A percentile compares a stretch with the other conserved stretches of the same genome.
Conservation (phyloP, 306 rosid genomes). For the Amphicarpaea edgeworthii region DNA sequence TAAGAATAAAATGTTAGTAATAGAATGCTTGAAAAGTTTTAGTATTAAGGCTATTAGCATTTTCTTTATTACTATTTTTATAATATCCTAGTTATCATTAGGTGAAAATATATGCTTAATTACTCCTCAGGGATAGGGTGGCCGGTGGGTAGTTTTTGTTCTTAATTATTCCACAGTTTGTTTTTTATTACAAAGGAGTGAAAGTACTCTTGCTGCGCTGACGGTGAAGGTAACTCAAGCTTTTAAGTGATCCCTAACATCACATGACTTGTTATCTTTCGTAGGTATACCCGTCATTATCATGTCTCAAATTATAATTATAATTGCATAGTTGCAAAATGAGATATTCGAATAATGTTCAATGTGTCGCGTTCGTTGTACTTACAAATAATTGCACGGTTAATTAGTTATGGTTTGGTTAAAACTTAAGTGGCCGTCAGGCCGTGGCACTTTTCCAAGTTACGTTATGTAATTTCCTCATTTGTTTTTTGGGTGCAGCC, state of each 20-base stretch:
- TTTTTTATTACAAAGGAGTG: no score
- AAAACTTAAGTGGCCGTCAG: not conserved
- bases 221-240: not conserved
- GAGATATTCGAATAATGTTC: slow-evolving; percentile 1
- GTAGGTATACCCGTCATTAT: not conserved
- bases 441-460: not conserved
- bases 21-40: not conserved
- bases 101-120: not conserved
- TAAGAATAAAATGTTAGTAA: not conserved
- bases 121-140: no score
- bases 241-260: slow-evolving; percentile 11
- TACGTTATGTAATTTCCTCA: not conserved
- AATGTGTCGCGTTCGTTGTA: slow-evolving; percentile 9
- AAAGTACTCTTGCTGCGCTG: not conserved
- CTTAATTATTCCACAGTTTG: no score
- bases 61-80: not conserved
- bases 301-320: not conserved
- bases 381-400: slow-evolving; percentile 4
- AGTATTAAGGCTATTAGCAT: not conserved
- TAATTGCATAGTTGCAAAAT: slow-evolving; percentile 19
- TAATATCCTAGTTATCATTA: not conserved
- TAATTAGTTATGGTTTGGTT: not conserved
- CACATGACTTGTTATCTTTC: not conserved
- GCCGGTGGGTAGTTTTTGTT: no score
- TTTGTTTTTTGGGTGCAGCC: not conserved